These are phyloP conservation scores for Blastosporella zonata DNA, from an alignment of 1,284 basidiomycete species.

Conservation along the genomic window DNA sequence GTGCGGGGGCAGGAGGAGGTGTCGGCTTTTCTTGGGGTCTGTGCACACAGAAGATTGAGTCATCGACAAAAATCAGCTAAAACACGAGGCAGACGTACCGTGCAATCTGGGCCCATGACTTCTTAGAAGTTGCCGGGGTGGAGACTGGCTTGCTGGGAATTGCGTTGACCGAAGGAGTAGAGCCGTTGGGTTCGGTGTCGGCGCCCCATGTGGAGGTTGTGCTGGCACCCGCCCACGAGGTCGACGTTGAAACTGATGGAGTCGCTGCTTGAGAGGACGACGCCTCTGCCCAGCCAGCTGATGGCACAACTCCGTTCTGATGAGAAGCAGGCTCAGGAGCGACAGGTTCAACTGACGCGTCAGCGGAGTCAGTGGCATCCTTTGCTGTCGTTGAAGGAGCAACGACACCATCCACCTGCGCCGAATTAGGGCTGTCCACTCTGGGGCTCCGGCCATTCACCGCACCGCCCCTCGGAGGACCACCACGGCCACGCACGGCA, in stretches of 20 bases:
- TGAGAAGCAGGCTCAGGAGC: slow-evolving; percentile 25
- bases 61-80: background rate
- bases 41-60: slow-evolving; percentile 4
- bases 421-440: slow-evolving; percentile 26
- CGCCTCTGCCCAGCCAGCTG: slow-evolving; percentile 28
- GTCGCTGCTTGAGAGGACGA: slow-evolving; percentile 27
- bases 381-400: slow-evolving; percentile 19
- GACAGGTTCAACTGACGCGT: slow-evolving; percentile 22
- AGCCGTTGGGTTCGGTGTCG: slow-evolving; percentile 39
- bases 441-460: slow-evolving; percentile 45
- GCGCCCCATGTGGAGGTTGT: slow-evolving; percentile 26
- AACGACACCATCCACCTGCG: slow-evolving; percentile 21
- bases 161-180: slow-evolving; percentile 21
- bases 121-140: slow-evolving; percentile 70
- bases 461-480: slow-evolving; percentile 46
- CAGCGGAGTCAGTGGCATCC: slow-evolving; percentile 17
- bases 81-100: slow-evolving; percentile 41
- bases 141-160: slow-evolving; percentile 26
- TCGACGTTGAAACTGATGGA: slow-evolving; percentile 28
- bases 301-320: slow-evolving; percentile 26
- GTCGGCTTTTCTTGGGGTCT: slow-evolving; percentile 57
- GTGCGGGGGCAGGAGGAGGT: slow-evolving; percentile 30
- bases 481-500: slow-evolving; percentile 51
- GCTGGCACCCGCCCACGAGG: slow-evolving; percentile 33
- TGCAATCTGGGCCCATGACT: slow-evolving; percentile 81